These are phyloP conservation scores for Phanerodontia chrysosporium DNA, from an alignment of 768 basidiomycete species.

Conservation along the genomic window DNA sequence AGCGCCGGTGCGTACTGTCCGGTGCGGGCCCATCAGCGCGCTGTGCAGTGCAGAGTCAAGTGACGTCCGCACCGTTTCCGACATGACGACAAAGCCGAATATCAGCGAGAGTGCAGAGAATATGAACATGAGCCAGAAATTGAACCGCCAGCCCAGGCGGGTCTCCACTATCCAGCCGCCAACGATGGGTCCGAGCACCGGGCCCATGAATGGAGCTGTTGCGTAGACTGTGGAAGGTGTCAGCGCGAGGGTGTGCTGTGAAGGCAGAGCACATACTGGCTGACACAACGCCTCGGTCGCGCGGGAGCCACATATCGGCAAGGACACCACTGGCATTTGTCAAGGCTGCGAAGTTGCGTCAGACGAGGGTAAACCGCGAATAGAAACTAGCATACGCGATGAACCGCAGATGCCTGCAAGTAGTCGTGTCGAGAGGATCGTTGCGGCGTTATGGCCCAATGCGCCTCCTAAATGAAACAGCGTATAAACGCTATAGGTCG, in stretches of 20 bases:
- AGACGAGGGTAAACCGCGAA: slow-evolving; percentile 6
- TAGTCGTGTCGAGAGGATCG: slow-evolving; percentile 47
- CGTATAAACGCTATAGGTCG: slow-evolving; percentile 46
- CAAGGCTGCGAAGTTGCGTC: slow-evolving; percentile 36
- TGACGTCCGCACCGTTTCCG: slow-evolving; percentile 47
- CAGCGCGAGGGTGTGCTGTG: not conserved
- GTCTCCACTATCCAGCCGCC: slow-evolving; percentile 56
- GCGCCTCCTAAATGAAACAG: slow-evolving; percentile 53
- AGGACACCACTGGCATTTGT: slow-evolving; percentile 58
- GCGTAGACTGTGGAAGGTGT: slow-evolving; percentile 44
- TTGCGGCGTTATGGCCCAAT: slow-evolving; percentile 42
- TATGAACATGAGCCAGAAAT: slow-evolving; percentile 64
- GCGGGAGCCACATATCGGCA: slow-evolving; percentile 53
- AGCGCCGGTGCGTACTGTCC: slow-evolving; percentile 56
- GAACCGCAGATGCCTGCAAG: slow-evolving; percentile 57
- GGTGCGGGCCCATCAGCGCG: not conserved
- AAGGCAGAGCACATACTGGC: slow-evolving; percentile 4
- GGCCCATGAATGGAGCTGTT: slow-evolving; percentile 54
- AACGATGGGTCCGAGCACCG: slow-evolving; percentile 64
- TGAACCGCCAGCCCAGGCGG: slow-evolving; percentile 53
- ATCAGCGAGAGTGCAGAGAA: slow-evolving; percentile 43
- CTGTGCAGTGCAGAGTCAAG: not conserved
- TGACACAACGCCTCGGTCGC: slow-evolving; percentile 59
- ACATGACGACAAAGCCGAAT: slow-evolving; percentile 42
- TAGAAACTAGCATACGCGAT: slow-evolving; percentile 36